Conservation (phyloP, 2,329 filamentous ascomycete genomes). For the Colletotrichum orbiculare region DNA sequence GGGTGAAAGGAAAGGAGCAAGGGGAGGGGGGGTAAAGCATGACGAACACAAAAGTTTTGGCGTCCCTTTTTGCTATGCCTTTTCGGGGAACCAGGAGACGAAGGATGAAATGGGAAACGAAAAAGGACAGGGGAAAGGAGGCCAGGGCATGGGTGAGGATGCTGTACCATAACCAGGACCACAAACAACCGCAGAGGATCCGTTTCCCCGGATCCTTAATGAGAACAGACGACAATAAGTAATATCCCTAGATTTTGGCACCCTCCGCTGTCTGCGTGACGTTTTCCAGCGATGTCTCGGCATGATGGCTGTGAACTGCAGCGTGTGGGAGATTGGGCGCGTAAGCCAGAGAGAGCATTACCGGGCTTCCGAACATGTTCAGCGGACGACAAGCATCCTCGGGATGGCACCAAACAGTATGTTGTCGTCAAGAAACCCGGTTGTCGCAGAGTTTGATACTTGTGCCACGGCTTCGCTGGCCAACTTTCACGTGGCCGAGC, state of each 20-base stretch:
- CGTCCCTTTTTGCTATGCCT: constrained; percentile 34
- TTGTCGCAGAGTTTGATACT: too few species aligned
- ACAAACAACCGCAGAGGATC: constrained; percentile 29
- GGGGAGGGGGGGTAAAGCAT: constrained; percentile 32
- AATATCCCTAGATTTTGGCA: constrained; percentile 2
- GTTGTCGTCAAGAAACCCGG: too few species aligned
- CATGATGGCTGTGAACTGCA: too few species aligned
- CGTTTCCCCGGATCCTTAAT: constrained; percentile 30
- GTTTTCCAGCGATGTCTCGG: not conserved
- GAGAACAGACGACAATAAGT: constrained; percentile 33
- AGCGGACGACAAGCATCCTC: too few species aligned
- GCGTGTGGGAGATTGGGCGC: too few species aligned
- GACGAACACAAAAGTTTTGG: constrained; percentile 33
- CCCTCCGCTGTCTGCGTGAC: too few species aligned
- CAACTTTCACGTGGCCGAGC: too few species aligned
- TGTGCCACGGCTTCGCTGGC: too few species aligned
- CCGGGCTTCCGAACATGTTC: too few species aligned
- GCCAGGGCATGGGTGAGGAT: constrained; percentile 26
- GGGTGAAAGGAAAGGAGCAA: constrained; percentile 16
- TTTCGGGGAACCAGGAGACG: constrained; percentile 7
- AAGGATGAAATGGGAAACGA: constrained; percentile 4
- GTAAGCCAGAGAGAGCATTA: too few species aligned
- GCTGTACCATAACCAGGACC: constrained; percentile 35
- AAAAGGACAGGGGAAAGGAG: constrained; percentile 16
- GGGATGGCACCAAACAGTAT: too few species aligned